A percentile compares a stretch with the other conserved stretches of the same genome.
Conservation (phyloP, 805 yeast species). For the Metschnikowia henanensis region DNA sequence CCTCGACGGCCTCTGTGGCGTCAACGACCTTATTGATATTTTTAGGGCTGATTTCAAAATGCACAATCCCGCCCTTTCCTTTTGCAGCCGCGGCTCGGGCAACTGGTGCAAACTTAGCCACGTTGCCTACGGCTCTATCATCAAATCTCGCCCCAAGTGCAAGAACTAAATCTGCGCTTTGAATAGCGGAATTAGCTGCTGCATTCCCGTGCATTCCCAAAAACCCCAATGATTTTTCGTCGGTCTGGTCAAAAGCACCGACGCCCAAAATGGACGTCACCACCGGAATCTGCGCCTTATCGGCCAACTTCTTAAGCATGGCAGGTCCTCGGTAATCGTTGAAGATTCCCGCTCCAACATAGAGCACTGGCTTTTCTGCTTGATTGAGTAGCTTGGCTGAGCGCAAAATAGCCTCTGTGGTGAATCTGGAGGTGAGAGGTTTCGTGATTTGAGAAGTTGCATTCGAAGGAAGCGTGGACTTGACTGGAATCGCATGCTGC, state of each 20-base stretch:
- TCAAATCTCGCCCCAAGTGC: constrained; percentile 99
- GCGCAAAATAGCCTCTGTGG: constrained; percentile 67
- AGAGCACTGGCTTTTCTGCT: constrained; percentile 86
- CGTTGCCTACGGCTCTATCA: constrained; percentile 92
- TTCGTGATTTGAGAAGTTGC: constrained; percentile 70
- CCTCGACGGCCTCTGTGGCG: constrained; percentile 95
- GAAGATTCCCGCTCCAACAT: constrained; percentile 90
- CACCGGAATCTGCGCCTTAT: constrained; percentile 90
- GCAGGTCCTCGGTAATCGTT: constrained; percentile 78
- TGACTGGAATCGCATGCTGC: constrained; percentile 80
- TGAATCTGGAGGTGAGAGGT: constrained; percentile 69
- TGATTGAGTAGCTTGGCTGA: constrained; percentile 76
- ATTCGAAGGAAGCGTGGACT: constrained; percentile 67
- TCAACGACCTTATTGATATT: constrained; percentile 96
- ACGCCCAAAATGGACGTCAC: constrained; percentile 93
- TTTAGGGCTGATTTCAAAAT: constrained; percentile 79
- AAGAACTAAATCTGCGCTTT: constrained; percentile 85
- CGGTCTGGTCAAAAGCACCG: constrained; percentile 87
- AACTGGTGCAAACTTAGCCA: constrained; percentile 87
- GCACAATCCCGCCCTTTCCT: constrained; percentile 30
- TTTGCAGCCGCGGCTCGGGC: constrained; percentile 87
- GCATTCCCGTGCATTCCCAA: constrained; percentile 98
- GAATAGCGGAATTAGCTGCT: constrained; percentile 92
- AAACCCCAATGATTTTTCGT: constrained; percentile 89
- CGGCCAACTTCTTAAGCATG: constrained; percentile 77